A percentile compares a stretch with the other conserved stretches of the same genome.
phyloP scores from a whole-genome alignment of 148 eudicot genomes.

The Rhododendron vialii region DNA sequence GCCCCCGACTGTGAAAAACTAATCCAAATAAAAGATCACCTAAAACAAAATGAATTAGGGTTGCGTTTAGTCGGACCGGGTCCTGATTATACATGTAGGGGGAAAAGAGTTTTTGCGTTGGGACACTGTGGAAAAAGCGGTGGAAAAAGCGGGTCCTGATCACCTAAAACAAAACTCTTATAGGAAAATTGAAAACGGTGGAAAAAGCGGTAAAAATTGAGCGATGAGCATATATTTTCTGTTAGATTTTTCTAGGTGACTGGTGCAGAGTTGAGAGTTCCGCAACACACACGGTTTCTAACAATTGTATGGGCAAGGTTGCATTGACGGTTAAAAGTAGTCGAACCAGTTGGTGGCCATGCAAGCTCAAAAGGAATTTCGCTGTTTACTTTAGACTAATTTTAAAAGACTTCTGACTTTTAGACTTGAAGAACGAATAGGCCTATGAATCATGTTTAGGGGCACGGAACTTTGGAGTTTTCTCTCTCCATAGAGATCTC shows the following conservation, averaged over 20 bases:
- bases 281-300: not conserved
- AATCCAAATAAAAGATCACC: no score
- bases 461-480: not conserved
- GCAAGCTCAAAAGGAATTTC: not conserved
- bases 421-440: not conserved
- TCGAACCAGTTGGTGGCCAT: not conserved
- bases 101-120: no score
- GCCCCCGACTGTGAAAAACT: no score
- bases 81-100: no score
- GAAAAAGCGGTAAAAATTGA: no score
- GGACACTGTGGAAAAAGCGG: no score
- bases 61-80: no score
- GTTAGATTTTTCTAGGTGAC: not conserved
- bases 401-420: not conserved
- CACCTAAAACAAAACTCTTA: no score
- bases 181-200: no score
- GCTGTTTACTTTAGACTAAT: not conserved
- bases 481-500: not conserved
- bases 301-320: not conserved
- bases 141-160: rapidly evolving
- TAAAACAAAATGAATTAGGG: no score
- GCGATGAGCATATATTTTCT: no score
- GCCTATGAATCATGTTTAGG: not conserved
- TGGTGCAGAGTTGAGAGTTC: not conserved
- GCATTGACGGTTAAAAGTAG: not conserved